phyloP scores from a whole-genome alignment of 2,329 filamentous ascomycete genomes.

The Botrytis medusae region DNA sequence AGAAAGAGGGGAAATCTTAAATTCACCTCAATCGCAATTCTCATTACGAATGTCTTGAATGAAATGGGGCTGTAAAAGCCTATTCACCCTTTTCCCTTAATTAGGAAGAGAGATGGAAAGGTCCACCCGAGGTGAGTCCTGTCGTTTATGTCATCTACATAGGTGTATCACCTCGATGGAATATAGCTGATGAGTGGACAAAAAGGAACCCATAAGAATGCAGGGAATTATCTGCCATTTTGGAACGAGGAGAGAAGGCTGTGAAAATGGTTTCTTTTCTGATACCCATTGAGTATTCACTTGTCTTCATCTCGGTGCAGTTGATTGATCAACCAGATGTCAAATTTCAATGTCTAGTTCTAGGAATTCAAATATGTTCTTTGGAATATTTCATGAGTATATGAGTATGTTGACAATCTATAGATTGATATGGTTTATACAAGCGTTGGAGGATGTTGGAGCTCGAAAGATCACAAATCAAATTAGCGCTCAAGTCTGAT shows the following conservation, averaged over 20 bases:
- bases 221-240: not conserved
- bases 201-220: rapidly evolving
- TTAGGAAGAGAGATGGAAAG: not conserved
- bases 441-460: too few species aligned
- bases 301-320: not conserved
- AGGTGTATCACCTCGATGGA: rapidly evolving
- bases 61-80: not conserved
- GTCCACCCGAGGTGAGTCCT: not conserved
- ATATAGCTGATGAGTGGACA: not conserved
- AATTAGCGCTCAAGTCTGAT: too few species aligned
- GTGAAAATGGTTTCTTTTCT: not conserved
- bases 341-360: too few species aligned
- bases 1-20: not conserved
- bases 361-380: too few species aligned
- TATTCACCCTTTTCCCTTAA: not conserved
- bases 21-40: not conserved
- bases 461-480: too few species aligned
- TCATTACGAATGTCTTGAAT: not conserved
- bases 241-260: not conserved
- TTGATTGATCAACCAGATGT: not conserved
- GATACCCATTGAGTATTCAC: not conserved
- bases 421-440: too few species aligned
- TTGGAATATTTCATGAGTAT: too few species aligned
- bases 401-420: too few species aligned
- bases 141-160: not conserved